Evolutionary conservation across 2,329 filamentous ascomycete genomes (phyloP), one percentile per base, ranked within the genome.

Genomic region (Sarocladiaceae sp.): DNA sequence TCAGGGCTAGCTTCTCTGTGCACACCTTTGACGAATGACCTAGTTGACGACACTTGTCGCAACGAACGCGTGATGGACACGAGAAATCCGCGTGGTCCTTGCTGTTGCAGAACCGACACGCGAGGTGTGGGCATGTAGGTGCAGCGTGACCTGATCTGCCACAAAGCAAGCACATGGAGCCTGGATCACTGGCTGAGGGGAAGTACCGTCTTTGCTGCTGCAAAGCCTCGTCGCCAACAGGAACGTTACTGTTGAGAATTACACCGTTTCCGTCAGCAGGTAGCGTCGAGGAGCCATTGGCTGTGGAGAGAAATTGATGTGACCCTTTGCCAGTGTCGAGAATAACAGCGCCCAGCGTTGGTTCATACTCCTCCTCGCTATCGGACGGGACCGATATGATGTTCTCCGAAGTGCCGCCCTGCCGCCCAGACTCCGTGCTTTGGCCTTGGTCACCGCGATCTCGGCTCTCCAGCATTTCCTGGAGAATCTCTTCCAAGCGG

Each of bases 11-110:
- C 48, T 78, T 78, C 49, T 83, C 78, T 2, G 60, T 53, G 55
- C 83, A 88, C 6, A 62, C 52, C 1, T 59, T 52, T 15, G 63
- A 60, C 42, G 55, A 52, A 54, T 88, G 84, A 9, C 83, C 83
- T 33, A 74, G 65, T 58, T 82, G 76, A 39, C 69, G 72, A 59
- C 84, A 88, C 55, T 78, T 80, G 40, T 53, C 56, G 56, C 79
- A 83, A 48, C 76, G 69, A 26, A 60, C 58, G 26, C 65, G 67
- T 4, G 61, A 63, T 10, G 76, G 73, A 50, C 80, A 83, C 44
- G 60, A 63, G 50, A 69, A 68, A 4, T 66, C 62, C 44, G 67
- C 67, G 56, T 83, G 78, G 2, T 61, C 61, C 11, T 52, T 47
- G 43, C 60, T 63, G 19, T 61, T 58, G 54, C 74, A 82, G 45